A percentile compares a stretch with the other conserved stretches of the same genome.
Evolutionary conservation across 2,329 filamentous ascomycete species (phyloP).

Genomic region (Microcera coccophila): DNA sequence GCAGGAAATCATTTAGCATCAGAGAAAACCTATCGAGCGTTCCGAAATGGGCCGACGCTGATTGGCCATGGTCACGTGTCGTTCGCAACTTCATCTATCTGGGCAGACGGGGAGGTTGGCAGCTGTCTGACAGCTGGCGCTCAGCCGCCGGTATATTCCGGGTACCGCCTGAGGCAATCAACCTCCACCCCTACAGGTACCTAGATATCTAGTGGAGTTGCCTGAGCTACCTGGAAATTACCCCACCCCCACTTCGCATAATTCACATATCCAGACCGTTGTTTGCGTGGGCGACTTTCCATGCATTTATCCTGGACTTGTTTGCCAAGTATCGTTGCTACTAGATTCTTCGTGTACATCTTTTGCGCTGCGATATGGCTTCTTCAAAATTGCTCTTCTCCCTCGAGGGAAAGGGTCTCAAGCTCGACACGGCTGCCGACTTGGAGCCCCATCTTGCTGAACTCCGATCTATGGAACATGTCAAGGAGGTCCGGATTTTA

Average conservation of each 20-base stretch:
- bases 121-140: constrained; percentile 1
- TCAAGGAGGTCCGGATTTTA: constrained; percentile 80
- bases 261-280: constrained; percentile 7
- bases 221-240: constrained; percentile 1
- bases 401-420: constrained; percentile 85
- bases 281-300: constrained; percentile 16
- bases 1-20: constrained; percentile 36
- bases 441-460: constrained; percentile 78
- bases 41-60: constrained; percentile 42
- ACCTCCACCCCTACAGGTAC: not conserved
- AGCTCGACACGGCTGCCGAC: constrained; percentile 85
- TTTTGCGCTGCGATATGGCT: constrained; percentile 24
- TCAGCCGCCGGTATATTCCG: constrained; percentile 7
- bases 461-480: constrained; percentile 65
- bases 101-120: constrained; percentile 15
- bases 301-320: not conserved
- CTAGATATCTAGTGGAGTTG: constrained; percentile 1
- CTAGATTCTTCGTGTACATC: constrained; percentile 6
- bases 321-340: constrained; percentile 9
- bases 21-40: constrained; percentile 41
- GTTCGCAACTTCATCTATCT: constrained; percentile 13
- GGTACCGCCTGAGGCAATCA: constrained; percentile 7
- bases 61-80: constrained; percentile 39
- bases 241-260: constrained; percentile 25
- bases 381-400: constrained; percentile 67